These are phyloP conservation scores for Diplodia mutila DNA, from an alignment of 2,329 filamentous ascomycete genomes.

Conservation along the genomic window DNA sequence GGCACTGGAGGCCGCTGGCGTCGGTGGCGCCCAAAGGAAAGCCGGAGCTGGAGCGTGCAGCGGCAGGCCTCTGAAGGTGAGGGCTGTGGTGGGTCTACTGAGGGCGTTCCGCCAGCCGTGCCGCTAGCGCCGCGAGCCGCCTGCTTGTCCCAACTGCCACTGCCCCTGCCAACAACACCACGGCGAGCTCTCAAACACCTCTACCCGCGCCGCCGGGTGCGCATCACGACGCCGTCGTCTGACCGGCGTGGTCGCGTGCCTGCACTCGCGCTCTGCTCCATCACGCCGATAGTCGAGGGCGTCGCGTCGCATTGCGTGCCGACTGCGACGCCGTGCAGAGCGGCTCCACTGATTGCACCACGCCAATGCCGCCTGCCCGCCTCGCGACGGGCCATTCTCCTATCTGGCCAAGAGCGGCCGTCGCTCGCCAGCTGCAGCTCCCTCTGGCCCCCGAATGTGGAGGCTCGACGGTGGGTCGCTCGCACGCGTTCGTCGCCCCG, in stretches of 20 bases:
- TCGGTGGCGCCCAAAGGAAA: not conserved
- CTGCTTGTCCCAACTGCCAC: constrained; percentile 6
- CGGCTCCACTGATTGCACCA: constrained; percentile 10
- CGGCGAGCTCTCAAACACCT: not conserved
- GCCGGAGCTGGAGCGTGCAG: constrained; percentile 18
- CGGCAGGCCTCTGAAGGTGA: not conserved
- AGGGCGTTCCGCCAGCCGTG: constrained; percentile 21
- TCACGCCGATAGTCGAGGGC: not conserved
- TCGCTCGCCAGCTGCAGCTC: too few species aligned
- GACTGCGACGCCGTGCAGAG: constrained; percentile 4
- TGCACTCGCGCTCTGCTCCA: not conserved
- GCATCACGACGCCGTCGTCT: constrained; percentile 20
- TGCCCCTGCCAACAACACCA: not conserved
- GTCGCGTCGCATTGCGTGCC: constrained; percentile 5
- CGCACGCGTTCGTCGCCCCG: not conserved
- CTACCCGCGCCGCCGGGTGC: not conserved
- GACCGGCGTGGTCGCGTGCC: constrained; percentile 9
- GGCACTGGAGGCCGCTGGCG: not conserved
- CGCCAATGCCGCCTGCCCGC: constrained; percentile 1
- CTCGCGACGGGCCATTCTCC: constrained; percentile 13
- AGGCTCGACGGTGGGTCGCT: constrained; percentile 1
- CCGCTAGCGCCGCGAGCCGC: constrained; percentile 17
- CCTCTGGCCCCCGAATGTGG: not conserved
- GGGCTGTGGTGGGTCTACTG: not conserved
- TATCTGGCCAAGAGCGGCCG: constrained; percentile 15